phyloP scores from a whole-genome alignment of 441 rosid genomes.

The Cnidoscolus chayamansa region DNA sequence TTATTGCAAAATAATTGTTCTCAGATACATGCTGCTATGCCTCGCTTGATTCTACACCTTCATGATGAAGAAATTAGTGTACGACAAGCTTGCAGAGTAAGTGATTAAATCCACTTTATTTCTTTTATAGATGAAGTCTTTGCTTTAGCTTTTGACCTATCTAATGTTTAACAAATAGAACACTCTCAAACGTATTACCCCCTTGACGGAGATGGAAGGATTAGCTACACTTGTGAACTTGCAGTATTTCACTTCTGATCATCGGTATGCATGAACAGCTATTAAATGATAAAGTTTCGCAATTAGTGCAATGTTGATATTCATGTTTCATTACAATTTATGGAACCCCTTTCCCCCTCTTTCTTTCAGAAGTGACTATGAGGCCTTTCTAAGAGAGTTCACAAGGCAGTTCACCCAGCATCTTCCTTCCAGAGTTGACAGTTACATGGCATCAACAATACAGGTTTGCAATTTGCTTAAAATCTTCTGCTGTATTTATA shows the following conservation, averaged over 20 bases:
- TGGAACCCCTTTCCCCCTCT: conserved; percentile 21
- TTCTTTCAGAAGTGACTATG: conserved; percentile 65
- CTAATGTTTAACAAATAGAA: conserved; percentile 43
- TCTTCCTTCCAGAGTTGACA: conserved; percentile 64
- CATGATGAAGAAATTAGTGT: conserved; percentile 72
- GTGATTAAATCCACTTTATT: conserved; percentile 20
- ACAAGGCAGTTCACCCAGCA: conserved; percentile 59
- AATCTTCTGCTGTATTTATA: no score
- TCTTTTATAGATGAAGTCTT: conserved; percentile 22
- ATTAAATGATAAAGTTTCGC: conserved; percentile 16
- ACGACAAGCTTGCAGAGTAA: conserved; percentile 85
- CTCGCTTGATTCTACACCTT: conserved; percentile 83
- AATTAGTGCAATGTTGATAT: conserved; percentile 3
- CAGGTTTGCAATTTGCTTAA: conserved; percentile 54
- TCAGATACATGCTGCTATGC: conserved; percentile 77
- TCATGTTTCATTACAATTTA: conserved; percentile 18
- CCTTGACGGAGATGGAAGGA: conserved; percentile 67
- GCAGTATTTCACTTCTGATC: conserved; percentile 64
- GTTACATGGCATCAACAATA: conserved; percentile 74
- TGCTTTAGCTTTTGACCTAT: conserved; percentile 18
- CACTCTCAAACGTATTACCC: conserved; percentile 65
- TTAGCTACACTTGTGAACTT: conserved; percentile 47
- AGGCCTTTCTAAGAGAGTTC: conserved; percentile 78
- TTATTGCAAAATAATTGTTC: conserved; percentile 16
- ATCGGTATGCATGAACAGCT: conserved; percentile 49